Conservation (phyloP, 208 protist species). For the Leishmania arabica region DNA sequence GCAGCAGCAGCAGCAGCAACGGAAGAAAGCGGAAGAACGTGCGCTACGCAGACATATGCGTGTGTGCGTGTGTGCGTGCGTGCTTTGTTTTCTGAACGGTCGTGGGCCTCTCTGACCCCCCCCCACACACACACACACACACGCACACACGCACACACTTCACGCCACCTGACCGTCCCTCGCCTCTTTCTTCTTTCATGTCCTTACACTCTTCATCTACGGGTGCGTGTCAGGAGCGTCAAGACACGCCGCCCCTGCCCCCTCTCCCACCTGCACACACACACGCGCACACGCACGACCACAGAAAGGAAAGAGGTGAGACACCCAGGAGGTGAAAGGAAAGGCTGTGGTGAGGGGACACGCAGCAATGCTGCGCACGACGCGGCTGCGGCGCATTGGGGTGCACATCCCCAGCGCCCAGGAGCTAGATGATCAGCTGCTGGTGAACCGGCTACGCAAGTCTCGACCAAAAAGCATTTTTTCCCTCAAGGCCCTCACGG, state of each 20-base stretch:
- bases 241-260: neutral
- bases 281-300: neutral
- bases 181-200: neutral
- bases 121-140: too few relatives aligned
- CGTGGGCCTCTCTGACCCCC: neutral
- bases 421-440: slow-evolving; percentile 50
- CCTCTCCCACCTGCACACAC: neutral
- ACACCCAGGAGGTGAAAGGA: neutral
- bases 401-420: slow-evolving; percentile 26
- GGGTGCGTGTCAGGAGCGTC: neutral
- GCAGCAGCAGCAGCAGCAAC: too few relatives aligned
- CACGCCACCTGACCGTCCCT: neutral
- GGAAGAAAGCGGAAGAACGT: too few relatives aligned
- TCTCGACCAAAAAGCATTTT: slow-evolving; percentile 29
- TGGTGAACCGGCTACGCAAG: slow-evolving; percentile 55
- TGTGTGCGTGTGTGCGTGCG: neutral
- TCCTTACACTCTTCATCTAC: neutral
- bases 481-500: slow-evolving; percentile 55
- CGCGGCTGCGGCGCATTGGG: slow-evolving; percentile 3
- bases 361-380: slow-evolving; percentile 20
- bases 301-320: neutral
- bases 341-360: neutral
- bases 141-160: too few relatives aligned
- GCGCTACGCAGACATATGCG: neutral
- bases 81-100: neutral